Conservation (phyloP, 129 eudicot genomes). For the Daucus carota region DH1_v3.0 NC_030385.2:40465501-40466000, state of each 20-base stretch:
- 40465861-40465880: too few relatives aligned
- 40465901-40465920: too few relatives aligned
- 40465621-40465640: not conserved
- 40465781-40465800: not conserved
- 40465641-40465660: not conserved
- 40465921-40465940: too few relatives aligned
- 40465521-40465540: not conserved
- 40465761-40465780: slow-evolving; percentile 64
- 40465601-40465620: not conserved
- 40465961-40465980: too few relatives aligned
- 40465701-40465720: slow-evolving; percentile 99
- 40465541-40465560: not conserved
- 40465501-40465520: not conserved
- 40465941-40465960: too few relatives aligned
- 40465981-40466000: too few relatives aligned
- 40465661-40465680: slow-evolving; percentile 51
- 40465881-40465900: too few relatives aligned
- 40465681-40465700: slow-evolving; percentile 90
- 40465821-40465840: too few relatives aligned
- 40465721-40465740: slow-evolving; percentile 99
- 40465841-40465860: too few relatives aligned
- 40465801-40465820: not conserved
- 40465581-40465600: not conserved
- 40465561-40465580: not conserved
- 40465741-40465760: slow-evolving; percentile 95